Percentiles rank a stretch among this genome's conserved stretches.
Conservation (phyloP, 2,329 filamentous ascomycete genomes). For the Botrytis squamosa region DNA sequence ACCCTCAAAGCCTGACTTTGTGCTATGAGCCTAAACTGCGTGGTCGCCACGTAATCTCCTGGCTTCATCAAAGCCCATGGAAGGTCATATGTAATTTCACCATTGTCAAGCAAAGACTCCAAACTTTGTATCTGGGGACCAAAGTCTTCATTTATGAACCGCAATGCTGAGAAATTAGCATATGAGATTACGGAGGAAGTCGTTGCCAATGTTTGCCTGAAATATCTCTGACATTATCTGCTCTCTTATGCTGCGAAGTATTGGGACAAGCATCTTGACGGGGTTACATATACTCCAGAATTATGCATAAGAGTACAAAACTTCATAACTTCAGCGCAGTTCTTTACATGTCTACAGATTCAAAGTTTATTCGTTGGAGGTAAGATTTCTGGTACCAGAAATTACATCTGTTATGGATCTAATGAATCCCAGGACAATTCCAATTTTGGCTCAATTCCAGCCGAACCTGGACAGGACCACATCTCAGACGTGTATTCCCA, state of each 20-base stretch:
- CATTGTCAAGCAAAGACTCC: slow-evolving; percentile 2
- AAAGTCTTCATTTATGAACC: slow-evolving; percentile 8
- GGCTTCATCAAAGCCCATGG: slow-evolving; percentile 12
- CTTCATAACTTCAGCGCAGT: background rate
- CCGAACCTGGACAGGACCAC: background rate
- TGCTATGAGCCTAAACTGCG: background rate
- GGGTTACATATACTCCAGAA: background rate
- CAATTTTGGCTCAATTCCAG: slow-evolving; percentile 1
- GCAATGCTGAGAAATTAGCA: background rate
- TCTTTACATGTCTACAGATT: slow-evolving; percentile 8
- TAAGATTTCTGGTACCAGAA: background rate
- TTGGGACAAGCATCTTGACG: slow-evolving; percentile 9
- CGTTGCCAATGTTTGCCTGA: slow-evolving; percentile 10
- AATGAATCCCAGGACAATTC: background rate
- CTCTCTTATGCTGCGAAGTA: slow-evolving; percentile 12
- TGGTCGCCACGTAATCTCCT: background rate
- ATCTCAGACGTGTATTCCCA: slow-evolving; percentile 3
- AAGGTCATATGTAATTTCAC: slow-evolving; percentile 15
- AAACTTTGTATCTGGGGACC: background rate
- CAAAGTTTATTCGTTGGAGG: slow-evolving; percentile 15
- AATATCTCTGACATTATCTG: slow-evolving; percentile 12
- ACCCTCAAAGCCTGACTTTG: slow-evolving; percentile 2
- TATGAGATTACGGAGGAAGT: slow-evolving; percentile 6
- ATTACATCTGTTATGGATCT: background rate
- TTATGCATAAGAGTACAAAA: background rate